Conservation (phyloP, 148 eudicot genomes). For the Vaccinium myrtillus region DNA sequence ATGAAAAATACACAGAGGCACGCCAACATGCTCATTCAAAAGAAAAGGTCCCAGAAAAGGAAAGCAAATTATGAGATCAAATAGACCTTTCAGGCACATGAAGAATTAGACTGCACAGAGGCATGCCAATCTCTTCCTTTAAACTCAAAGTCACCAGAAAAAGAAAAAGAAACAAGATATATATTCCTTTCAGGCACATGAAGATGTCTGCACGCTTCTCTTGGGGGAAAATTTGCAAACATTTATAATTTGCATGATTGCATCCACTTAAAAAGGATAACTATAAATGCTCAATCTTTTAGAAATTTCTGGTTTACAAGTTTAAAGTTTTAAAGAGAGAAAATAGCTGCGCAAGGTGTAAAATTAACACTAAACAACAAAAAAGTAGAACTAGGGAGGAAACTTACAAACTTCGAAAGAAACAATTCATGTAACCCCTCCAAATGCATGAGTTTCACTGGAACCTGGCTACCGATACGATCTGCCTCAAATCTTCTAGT, state of each 20-base stretch:
- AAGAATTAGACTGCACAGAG: background rate
- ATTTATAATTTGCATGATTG: background rate
- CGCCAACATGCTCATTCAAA: background rate
- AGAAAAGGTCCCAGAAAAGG: background rate
- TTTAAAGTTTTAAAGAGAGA: background rate
- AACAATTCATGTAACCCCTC: slow-evolving; percentile 94
- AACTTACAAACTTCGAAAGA: slow-evolving; percentile 90
- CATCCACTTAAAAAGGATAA: background rate
- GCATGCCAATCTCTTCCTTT: slow-evolving; percentile 2
- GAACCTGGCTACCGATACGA: slow-evolving; percentile 91
- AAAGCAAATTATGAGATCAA: slow-evolving; percentile 5
- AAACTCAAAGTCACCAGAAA: background rate
- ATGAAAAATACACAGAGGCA: background rate
- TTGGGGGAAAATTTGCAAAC: background rate
- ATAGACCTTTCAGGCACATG: slow-evolving; percentile 1
- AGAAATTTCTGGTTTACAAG: background rate
- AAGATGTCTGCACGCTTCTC: background rate
- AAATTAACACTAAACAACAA: background rate
- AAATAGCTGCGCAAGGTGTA: background rate
- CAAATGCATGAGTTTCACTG: slow-evolving; percentile 94
- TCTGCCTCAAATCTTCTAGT: slow-evolving; percentile 98
- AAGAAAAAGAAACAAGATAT: slow-evolving; percentile 3
- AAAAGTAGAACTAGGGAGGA: slow-evolving; percentile 4
- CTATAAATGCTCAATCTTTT: background rate
- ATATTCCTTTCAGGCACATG: background rate